phyloP scores from a whole-genome alignment of 306 rosid species.

The Sicyos baderoa region DNA sequence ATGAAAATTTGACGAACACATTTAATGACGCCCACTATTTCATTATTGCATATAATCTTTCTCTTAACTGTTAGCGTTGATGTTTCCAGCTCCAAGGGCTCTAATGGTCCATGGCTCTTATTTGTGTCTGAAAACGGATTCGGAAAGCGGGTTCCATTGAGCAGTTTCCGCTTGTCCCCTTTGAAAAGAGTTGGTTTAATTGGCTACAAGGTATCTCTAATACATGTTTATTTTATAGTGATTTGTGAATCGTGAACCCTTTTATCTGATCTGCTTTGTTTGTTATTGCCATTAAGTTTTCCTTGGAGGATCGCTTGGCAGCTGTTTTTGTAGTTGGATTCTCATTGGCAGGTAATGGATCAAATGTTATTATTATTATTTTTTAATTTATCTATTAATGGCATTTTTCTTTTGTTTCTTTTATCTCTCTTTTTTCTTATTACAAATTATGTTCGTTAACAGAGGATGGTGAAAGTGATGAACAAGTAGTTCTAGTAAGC shows the following conservation, averaged over 20 bases:
- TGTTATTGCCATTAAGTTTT: slow-evolving; percentile 37
- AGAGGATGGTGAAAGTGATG: slow-evolving; percentile 98
- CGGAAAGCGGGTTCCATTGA: slow-evolving; percentile 94
- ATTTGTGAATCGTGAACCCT: neutral
- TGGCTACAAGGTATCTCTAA: slow-evolving; percentile 73
- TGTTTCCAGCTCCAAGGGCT: slow-evolving; percentile 37
- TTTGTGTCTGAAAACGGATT: slow-evolving; percentile 86
- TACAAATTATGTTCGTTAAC: slow-evolving; percentile 12
- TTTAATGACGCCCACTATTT: slow-evolving; percentile 6
- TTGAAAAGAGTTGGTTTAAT: slow-evolving; percentile 83
- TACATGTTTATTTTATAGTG: neutral
- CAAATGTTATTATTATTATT: neutral
- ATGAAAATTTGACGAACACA: neutral
- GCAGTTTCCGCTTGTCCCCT: slow-evolving; percentile 58
- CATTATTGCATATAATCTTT: neutral
- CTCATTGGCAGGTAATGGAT: slow-evolving; percentile 58
- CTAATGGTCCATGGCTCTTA: slow-evolving; percentile 83
- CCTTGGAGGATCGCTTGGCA: slow-evolving; percentile 71
- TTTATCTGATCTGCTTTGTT: slow-evolving; percentile 16
- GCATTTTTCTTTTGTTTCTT: neutral
- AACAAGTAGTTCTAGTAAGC: slow-evolving; percentile 93
- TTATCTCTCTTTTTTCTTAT: neutral
- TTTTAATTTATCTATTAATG: neutral
- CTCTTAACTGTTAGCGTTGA: neutral
- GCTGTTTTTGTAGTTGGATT: slow-evolving; percentile 94